Percentiles rank a stretch among this genome's conserved stretches.
These are phyloP conservation scores for Lepidium didymum DNA, from an alignment of 345 rosid species.

Conservation along the genomic window DNA sequence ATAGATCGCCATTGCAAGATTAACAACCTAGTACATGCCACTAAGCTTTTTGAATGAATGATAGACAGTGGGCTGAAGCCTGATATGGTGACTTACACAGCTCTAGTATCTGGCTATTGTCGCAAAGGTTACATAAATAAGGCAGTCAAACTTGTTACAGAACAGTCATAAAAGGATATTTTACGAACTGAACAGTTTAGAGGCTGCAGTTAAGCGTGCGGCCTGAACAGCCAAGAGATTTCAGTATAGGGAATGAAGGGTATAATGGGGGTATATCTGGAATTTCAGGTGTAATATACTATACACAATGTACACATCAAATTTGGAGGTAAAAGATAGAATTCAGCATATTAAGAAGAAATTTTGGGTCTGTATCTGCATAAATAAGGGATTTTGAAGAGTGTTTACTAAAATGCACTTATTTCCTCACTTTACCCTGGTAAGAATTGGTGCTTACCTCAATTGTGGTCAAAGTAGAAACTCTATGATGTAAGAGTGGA, in stretches of 20 bases:
- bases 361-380: neutral
- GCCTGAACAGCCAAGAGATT: constrained; percentile 21
- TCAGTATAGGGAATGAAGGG: neutral
- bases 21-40: constrained; percentile 38
- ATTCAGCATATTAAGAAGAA: neutral
- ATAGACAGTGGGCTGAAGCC: constrained; percentile 51
- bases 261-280: neutral
- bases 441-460: neutral
- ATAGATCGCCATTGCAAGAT: constrained; percentile 50
- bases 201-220: constrained; percentile 13
- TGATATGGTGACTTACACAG: constrained; percentile 47
- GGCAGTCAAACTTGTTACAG: constrained; percentile 35
- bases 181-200: constrained; percentile 14
- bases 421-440: neutral
- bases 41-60: constrained; percentile 38
- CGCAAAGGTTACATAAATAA: constrained; percentile 35
- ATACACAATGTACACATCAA: neutral
- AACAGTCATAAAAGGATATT: constrained; percentile 36
- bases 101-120: constrained; percentile 44
- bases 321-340: neutral
- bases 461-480: neutral
- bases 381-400: neutral
- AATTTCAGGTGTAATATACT: neutral
- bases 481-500: neutral
- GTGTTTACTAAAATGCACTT: neutral